These are phyloP conservation scores for Neurospora tetrasperma DNA, from an alignment of 495 filamentous ascomycete species.

Conservation along the genomic window DNA sequence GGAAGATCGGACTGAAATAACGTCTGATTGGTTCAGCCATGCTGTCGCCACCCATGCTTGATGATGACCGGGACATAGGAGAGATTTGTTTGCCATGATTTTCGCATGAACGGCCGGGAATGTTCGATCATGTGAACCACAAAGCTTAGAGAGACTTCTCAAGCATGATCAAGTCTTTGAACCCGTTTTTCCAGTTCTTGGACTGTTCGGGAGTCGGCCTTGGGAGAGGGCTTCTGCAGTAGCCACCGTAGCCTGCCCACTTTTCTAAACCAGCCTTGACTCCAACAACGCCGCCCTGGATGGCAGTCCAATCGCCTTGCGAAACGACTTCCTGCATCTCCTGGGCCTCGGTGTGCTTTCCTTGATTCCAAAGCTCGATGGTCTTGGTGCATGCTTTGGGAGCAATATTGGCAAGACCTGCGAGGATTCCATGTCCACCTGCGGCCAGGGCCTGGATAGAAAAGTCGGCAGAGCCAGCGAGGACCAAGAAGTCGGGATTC, in stretches of 20 bases:
- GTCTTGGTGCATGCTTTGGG: conserved; percentile 65
- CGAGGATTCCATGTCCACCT: conserved; percentile 82
- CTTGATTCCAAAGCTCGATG: conserved; percentile 58
- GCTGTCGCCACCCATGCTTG: background rate
- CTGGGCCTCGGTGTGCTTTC: conserved; percentile 62
- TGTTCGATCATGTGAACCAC: background rate
- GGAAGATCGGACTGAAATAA: background rate
- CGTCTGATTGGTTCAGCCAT: background rate
- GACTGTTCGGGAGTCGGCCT: conserved; percentile 50
- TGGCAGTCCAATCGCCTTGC: conserved; percentile 77
- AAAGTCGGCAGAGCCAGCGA: conserved; percentile 88
- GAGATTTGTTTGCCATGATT: background rate
- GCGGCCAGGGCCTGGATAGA: conserved; percentile 71
- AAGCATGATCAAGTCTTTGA: conserved; percentile 62
- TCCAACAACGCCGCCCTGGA: conserved; percentile 76
- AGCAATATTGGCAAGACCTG: conserved; percentile 73
- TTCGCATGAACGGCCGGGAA: background rate
- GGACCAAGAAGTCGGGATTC: conserved; percentile 54
- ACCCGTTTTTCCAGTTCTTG: conserved; percentile 55
- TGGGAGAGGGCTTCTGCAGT: conserved; percentile 67
- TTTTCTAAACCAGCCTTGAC: conserved; percentile 71
- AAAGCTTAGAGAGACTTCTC: conserved; percentile 39
- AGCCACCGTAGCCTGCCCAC: conserved; percentile 73
- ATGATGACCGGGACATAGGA: background rate
- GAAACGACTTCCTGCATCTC: conserved; percentile 71